Percentiles rank a stretch among this genome's conserved stretches.
Evolutionary conservation across 2,329 filamentous ascomycete species (phyloP).

Genomic region (Diatrype stigma): DNA sequence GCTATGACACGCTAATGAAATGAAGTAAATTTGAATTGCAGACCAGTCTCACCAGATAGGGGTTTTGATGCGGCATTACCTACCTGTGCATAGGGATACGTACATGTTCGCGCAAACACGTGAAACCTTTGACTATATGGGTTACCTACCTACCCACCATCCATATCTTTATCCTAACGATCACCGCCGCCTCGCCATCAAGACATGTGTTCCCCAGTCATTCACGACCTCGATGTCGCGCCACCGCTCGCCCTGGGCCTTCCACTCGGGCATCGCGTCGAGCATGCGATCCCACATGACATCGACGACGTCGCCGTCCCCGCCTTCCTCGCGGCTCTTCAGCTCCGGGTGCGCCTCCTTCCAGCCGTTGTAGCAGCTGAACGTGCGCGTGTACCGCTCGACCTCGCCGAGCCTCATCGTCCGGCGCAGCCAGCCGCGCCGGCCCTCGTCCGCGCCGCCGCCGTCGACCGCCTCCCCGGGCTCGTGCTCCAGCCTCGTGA

Average conservation of each 20-base stretch:
- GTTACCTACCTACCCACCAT: too few relatives aligned
- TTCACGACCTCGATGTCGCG: constrained; percentile 49
- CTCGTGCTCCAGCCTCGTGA: constrained; percentile 54
- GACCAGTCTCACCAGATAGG: too few relatives aligned
- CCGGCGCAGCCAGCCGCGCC: too few relatives aligned
- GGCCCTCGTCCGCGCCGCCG: constrained; percentile 46
- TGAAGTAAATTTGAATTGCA: too few relatives aligned
- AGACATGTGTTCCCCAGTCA: constrained; percentile 58
- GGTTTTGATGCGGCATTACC: too few relatives aligned
- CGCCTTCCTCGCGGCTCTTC: constrained; percentile 48
- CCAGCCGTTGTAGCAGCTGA: constrained; percentile 57
- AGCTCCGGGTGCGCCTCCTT: constrained; percentile 47
- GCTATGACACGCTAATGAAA: too few relatives aligned
- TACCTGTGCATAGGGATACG: too few relatives aligned
- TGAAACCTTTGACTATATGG: too few relatives aligned
- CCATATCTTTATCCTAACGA: too few relatives aligned
- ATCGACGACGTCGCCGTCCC: constrained; percentile 59
- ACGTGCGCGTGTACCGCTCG: constrained; percentile 59
- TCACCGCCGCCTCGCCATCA: constrained; percentile 48
- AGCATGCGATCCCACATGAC: constrained; percentile 56
- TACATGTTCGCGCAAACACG: too few relatives aligned
- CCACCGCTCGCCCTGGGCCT: constrained; percentile 44
- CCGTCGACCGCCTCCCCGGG: constrained; percentile 39
- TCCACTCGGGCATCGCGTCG: constrained; percentile 49
- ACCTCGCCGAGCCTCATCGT: constrained; percentile 53